These are phyloP conservation scores for Xylaria sp. DNA, from an alignment of 2,329 filamentous ascomycete species.

Conservation along the genomic window DNA sequence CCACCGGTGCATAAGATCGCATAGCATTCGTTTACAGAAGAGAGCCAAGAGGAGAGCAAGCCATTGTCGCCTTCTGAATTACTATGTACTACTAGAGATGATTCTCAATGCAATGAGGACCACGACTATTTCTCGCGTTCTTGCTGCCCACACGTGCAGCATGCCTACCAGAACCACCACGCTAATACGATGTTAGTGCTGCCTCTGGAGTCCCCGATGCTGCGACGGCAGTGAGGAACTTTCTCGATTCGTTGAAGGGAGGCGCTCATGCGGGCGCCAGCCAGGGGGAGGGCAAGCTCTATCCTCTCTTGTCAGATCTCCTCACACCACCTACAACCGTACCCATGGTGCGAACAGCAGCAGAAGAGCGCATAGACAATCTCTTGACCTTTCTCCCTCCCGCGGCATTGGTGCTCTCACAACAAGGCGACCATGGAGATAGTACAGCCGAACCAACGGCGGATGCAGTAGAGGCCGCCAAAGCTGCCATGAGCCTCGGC, in stretches of 20 bases:
- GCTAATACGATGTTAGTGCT: slow-evolving; percentile 67
- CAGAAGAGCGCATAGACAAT: slow-evolving; percentile 75
- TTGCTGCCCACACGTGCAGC: slow-evolving; percentile 30
- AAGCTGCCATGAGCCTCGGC: slow-evolving; percentile 75
- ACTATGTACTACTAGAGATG: slow-evolving; percentile 48
- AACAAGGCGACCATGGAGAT: slow-evolving; percentile 70
- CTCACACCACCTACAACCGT: slow-evolving; percentile 82
- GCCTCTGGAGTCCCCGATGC: slow-evolving; percentile 73
- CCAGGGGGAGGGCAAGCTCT: slow-evolving; percentile 69
- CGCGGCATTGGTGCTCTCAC: slow-evolving; percentile 78
- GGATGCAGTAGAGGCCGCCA: slow-evolving; percentile 76
- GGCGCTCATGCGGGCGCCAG: slow-evolving; percentile 56
- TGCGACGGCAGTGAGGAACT: slow-evolving; percentile 83
- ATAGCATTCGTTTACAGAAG: slow-evolving; percentile 32
- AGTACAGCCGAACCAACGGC: slow-evolving; percentile 73
- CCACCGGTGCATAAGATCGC: slow-evolving; percentile 37
- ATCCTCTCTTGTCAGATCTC: slow-evolving; percentile 87
- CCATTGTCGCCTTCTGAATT: slow-evolving; percentile 31
- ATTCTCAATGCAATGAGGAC: slow-evolving; percentile 46
- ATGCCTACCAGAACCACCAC: slow-evolving; percentile 31
- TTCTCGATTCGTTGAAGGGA: slow-evolving; percentile 83
- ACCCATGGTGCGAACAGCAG: slow-evolving; percentile 74
- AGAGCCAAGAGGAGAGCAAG: slow-evolving; percentile 30
- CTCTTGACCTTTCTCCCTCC: slow-evolving; percentile 84
- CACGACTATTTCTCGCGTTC: slow-evolving; percentile 25